Evolutionary conservation across 345 rosid species (phyloP), one percentile per base, ranked within the genome.

Genomic region (Noccaea bulbosa): DNA sequence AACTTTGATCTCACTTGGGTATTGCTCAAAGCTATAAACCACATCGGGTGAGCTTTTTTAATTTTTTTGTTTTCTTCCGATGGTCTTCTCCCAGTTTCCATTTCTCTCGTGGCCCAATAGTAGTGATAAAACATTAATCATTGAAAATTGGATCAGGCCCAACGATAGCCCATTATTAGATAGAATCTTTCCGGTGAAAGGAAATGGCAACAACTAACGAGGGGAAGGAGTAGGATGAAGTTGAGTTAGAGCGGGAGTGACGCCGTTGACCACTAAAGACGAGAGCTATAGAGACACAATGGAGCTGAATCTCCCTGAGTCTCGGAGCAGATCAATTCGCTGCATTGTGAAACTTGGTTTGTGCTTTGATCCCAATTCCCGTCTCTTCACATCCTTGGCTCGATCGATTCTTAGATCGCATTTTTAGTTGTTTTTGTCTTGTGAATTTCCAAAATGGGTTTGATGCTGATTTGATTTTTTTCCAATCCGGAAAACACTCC

Each of bases 271-370:
- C 43, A 51, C 34, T n/a, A 16, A 33, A 16, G 44, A 41, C 56
- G 40, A 66, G 50, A 51, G 69, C 17, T 47, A 2, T 2, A 11
- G 5, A 65, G 39, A 54, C 6, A 49, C 11, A 22, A 76, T 76
- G 80, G 80, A 77, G 65, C 55, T 38, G 20, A 48, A 79, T 66
- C 67, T 67, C 9, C 16, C 76, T 63, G 59, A 64, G 49, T 53
- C 27, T 52, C 60, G 12, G 9, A 50, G 51, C 60, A 82, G 76
- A 71, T 83, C 91, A 64, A 75, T 90, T 50, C 96, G 98, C 12
- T 93, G 96, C 86, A 88, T 90, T 67, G 98, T 90, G 27, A 93
- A 93, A 79, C 92, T 93, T 15, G 97, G 98, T 93, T 63, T 67
- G 83, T 69, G 39, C 35, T 73, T 38, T 44, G 5, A 43, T 49